Evolutionary conservation across 768 basidiomycete species (phyloP), one percentile per base, ranked within the genome.

Genomic region (Infundibulicybe gibba): DNA sequence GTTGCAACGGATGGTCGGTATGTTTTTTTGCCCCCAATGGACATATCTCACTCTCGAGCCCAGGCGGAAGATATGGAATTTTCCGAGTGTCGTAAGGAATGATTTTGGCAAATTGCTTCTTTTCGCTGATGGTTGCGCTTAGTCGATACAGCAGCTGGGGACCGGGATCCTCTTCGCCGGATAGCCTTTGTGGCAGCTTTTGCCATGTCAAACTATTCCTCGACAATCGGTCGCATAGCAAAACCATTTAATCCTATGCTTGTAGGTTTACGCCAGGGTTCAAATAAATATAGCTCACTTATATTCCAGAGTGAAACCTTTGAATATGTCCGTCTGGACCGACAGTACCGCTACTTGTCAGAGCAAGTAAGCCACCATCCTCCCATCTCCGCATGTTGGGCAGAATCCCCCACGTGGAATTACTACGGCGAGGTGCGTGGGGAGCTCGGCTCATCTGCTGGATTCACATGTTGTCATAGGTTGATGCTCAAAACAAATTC

Each of bases 351-450:
- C 31, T 99, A 97, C 60, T 67, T 95, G 32, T 93, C 91, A 1
- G 95, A 99, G 61, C 94, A 98, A 76, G 95, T 98, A 51, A 93
- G 87, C 59, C 94, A 97, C 64, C 95, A 97, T 64, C 95, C 95
- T 5, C 94, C 94, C 0, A 93, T 97, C 42, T 93, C 91, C 3
- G 94, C 94, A 6, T 97, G 94, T 63, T 95, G 90, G 83, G 89
- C 88, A 1, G 94, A 98, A 64, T 84, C 89, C 0, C 90, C 90
- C 0, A 66, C 69, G 34, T 98, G 93, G 93, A 79, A 83, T 48
- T 98, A 97, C 63, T 97, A 79, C 52, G 93, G 94, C 57, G 90
- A 92, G 72, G 87, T 84, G 54, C 11, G 65, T 53, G 21, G 13
- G 9, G 38, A 12, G 33, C 19, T 43, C 21, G 9, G 17, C 10